phyloP scores from a whole-genome alignment of 768 basidiomycete species.

The Pleurotus cornucopiae region DNA sequence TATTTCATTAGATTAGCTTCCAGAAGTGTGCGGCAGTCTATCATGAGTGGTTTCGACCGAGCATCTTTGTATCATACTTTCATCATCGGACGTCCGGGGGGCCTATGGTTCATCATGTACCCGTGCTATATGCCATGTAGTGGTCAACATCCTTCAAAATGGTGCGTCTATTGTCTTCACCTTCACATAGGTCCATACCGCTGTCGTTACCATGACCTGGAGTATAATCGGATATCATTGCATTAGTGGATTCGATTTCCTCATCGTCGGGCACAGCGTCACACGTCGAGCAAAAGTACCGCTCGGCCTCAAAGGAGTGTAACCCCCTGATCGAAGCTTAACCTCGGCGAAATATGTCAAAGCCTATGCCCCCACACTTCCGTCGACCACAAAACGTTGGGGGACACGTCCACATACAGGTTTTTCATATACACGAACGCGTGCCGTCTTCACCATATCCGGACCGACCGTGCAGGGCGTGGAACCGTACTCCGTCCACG shows the following conservation, averaged over 20 bases:
- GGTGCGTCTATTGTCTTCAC: no score
- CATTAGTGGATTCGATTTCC: no score
- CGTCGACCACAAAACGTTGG: slow-evolving; percentile 5
- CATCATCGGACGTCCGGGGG: no score
- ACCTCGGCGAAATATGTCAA: slow-evolving; percentile 8
- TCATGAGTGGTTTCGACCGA: no score
- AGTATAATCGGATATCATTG: not conserved
- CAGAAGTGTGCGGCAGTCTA: no score
- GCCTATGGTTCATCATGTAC: no score
- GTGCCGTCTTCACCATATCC: not conserved
- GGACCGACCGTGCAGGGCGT: slow-evolving; percentile 6
- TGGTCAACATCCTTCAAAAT: no score
- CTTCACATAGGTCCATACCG: no score
- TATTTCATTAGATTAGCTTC: no score
- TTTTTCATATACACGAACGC: slow-evolving; percentile 1
- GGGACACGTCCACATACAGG: slow-evolving; percentile 6
- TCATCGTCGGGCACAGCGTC: no score
- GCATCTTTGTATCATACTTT: no score
- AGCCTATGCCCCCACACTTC: slow-evolving; percentile 4
- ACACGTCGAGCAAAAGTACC: not conserved
- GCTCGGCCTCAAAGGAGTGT: not conserved
- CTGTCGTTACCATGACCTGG: not conserved
- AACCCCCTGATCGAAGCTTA: slow-evolving; percentile 4
- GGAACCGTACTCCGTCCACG: not conserved
- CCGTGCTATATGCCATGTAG: no score